These are phyloP conservation scores for Fusarium neocosmosporiellum DNA, from an alignment of 2,329 filamentous ascomycete species.

Conservation along the genomic window DNA sequence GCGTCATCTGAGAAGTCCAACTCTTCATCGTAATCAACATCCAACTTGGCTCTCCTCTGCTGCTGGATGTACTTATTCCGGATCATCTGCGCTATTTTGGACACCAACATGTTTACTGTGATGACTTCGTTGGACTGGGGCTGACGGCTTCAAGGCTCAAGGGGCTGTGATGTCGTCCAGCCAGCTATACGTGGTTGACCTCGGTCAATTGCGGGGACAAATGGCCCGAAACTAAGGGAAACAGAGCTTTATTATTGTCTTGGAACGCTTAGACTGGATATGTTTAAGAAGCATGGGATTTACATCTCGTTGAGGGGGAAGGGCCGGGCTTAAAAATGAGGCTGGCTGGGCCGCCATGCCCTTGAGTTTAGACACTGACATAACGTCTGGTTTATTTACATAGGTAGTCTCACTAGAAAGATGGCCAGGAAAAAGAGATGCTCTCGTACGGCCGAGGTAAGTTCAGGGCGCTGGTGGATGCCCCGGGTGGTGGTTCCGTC, in stretches of 20 bases:
- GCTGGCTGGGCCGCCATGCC: neutral
- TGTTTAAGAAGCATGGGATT: neutral
- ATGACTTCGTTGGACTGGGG: neutral
- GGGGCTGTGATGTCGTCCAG: neutral
- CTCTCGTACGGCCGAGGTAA: neutral
- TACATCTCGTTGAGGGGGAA: neutral
- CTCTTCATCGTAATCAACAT: neutral
- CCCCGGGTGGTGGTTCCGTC: neutral
- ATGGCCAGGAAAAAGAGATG: neutral
- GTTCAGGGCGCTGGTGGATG: neutral
- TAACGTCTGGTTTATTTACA: neutral
- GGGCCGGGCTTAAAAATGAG: neutral
- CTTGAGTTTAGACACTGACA: neutral
- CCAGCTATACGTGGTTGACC: neutral
- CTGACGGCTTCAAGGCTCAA: neutral
- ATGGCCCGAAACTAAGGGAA: neutral
- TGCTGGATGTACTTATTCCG: neutral
- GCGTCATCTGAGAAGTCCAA: neutral
- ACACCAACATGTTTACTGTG: neutral
- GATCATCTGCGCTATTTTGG: neutral
- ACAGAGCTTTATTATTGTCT: neutral
- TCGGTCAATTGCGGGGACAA: neutral
- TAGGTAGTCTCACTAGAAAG: too few species aligned
- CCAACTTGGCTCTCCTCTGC: neutral
- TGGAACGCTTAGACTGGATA: neutral